Conservation (phyloP, 257 asterid genomes). For the Salvia splendens region DNA sequence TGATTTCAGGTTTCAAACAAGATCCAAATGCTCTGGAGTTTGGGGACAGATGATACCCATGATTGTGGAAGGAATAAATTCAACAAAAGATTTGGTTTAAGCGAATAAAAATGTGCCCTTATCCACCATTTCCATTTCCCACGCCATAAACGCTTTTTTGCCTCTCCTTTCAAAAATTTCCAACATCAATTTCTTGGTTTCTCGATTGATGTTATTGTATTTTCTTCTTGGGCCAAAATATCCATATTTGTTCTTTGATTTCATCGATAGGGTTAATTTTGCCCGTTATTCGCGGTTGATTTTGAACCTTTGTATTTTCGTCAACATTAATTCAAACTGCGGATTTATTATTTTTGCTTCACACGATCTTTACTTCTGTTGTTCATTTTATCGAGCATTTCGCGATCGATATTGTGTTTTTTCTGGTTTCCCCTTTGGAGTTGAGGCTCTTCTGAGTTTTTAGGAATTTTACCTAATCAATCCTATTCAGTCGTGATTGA, state of each 20-base stretch:
- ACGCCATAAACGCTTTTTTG: too few species aligned
- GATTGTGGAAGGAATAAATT: too few species aligned
- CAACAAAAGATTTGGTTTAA: too few species aligned
- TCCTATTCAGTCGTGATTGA: constrained; percentile 14
- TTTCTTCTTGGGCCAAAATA: not conserved
- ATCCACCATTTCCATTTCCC: too few species aligned
- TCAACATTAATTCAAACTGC: constrained; percentile 3
- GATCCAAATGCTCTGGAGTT: too few species aligned
- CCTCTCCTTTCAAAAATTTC: constrained; percentile 13
- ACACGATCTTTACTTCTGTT: not conserved
- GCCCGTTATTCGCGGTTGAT: constrained; percentile 5
- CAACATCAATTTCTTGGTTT: constrained; percentile 15
- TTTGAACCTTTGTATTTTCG: not conserved
- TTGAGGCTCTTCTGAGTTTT: not conserved
- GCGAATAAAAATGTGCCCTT: too few species aligned
- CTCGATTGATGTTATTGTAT: not conserved
- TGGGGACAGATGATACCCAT: too few species aligned
- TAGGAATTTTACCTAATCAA: not conserved
- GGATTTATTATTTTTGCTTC: constrained; percentile 23
- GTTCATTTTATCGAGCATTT: constrained; percentile 31
- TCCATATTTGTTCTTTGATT: constrained; percentile 26
- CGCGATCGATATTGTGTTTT: not conserved
- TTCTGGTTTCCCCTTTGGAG: too few species aligned
- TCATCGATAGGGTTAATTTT: constrained; percentile 33
- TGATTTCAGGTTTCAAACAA: too few species aligned